phyloP scores from a whole-genome alignment of 1,139 yeast species.

The Zygosaccharomyces pseudobailii region DNA sequence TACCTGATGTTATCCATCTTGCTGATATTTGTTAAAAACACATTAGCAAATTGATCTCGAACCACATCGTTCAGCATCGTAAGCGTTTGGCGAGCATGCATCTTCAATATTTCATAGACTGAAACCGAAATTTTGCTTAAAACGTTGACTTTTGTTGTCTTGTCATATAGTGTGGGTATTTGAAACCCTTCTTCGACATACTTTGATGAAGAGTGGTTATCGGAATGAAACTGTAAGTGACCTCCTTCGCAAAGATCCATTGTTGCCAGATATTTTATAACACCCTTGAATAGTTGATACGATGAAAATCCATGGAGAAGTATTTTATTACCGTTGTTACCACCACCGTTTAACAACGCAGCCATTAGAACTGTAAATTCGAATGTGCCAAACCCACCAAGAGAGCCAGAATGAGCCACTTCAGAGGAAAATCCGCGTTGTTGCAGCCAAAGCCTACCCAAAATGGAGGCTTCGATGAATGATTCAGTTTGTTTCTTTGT shows the following conservation, averaged over 20 bases:
- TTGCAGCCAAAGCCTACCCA: slow-evolving; percentile 84
- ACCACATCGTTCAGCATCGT: slow-evolving; percentile 70
- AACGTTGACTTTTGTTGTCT: slow-evolving; percentile 66
- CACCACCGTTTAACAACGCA: slow-evolving; percentile 81
- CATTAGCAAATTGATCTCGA: slow-evolving; percentile 77
- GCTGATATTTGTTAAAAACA: slow-evolving; percentile 64
- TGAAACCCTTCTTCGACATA: slow-evolving; percentile 58
- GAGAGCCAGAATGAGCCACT: slow-evolving; percentile 41
- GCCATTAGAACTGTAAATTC: slow-evolving; percentile 83
- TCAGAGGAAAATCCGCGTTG: slow-evolving; percentile 77
- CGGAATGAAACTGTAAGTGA: slow-evolving; percentile 61
- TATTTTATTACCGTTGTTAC: slow-evolving; percentile 66
- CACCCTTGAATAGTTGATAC: slow-evolving; percentile 87
- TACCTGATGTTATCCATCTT: slow-evolving; percentile 52
- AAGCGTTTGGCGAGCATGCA: slow-evolving; percentile 66
- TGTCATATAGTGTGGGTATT: slow-evolving; percentile 73
- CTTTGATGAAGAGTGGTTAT: slow-evolving; percentile 41
- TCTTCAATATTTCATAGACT: slow-evolving; percentile 58
- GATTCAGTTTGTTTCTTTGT: slow-evolving; percentile 72
- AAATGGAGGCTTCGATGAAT: slow-evolving; percentile 81
- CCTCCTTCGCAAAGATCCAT: slow-evolving; percentile 62
- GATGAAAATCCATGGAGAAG: slow-evolving; percentile 84
- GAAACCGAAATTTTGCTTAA: slow-evolving; percentile 76
- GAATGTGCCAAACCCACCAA: slow-evolving; percentile 88
- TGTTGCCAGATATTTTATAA: slow-evolving; percentile 73